phyloP scores from a whole-genome alignment of 2,329 filamentous ascomycete genomes.

The Clarireedia monteithiana region DNA sequence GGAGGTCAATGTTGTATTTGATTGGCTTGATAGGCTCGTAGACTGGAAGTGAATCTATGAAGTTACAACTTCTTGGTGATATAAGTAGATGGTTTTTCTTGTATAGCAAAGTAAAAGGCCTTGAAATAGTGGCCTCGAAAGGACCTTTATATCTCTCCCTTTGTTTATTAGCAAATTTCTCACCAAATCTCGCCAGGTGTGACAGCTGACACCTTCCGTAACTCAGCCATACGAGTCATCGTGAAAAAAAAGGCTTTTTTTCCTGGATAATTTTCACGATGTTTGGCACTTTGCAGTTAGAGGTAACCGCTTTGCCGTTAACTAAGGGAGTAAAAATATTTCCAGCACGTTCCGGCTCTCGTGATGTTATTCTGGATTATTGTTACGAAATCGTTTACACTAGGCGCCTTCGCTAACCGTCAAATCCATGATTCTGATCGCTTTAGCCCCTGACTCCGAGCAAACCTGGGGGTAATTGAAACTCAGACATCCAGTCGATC shows the following conservation, averaged over 20 bases:
- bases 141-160: background rate
- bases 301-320: constrained; percentile 5
- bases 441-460: background rate
- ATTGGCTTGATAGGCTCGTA: background rate
- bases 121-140: background rate
- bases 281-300: constrained; percentile 10
- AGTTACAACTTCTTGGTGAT: background rate
- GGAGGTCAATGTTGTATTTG: background rate
- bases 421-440: constrained; percentile 2
- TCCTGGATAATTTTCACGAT: background rate
- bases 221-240: constrained; percentile 6
- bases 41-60: background rate
- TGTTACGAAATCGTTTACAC: constrained; percentile 4
- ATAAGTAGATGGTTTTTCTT: background rate
- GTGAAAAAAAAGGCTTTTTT: background rate
- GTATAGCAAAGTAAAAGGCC: background rate
- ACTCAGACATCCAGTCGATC: constrained; percentile 9
- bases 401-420: background rate
- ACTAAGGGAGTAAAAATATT: background rate
- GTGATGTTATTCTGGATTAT: constrained; percentile 6
- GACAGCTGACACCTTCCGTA: constrained; percentile 3
- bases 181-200: background rate
- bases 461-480: constrained; percentile 12
- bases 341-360: background rate
- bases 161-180: background rate